Evolutionary conservation across 768 basidiomycete genomes (phyloP).

Genomic region (Rhizopogon rudus): DNA sequence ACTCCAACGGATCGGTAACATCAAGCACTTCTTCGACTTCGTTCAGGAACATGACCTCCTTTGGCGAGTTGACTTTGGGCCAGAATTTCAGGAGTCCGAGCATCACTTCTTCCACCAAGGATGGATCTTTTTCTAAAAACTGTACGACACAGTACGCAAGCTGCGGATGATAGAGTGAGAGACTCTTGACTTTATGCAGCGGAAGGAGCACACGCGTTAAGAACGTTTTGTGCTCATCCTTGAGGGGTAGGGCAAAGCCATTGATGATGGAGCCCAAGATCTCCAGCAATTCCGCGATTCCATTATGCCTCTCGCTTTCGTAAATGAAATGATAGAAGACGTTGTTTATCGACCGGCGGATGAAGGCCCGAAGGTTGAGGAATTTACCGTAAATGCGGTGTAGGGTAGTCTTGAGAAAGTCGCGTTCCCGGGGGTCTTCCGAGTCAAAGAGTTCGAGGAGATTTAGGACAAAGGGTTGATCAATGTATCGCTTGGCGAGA

Average conservation of each 20-base stretch:
- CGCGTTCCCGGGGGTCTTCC: slow-evolving; percentile 97
- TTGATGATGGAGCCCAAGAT: slow-evolving; percentile 99
- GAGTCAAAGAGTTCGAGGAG: slow-evolving; percentile 98
- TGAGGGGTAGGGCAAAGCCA: slow-evolving; percentile 95
- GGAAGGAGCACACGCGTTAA: slow-evolving; percentile 91
- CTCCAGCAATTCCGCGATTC: slow-evolving; percentile 96
- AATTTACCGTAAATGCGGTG: slow-evolving; percentile 99
- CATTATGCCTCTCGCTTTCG: slow-evolving; percentile 98
- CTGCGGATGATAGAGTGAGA: slow-evolving; percentile 99
- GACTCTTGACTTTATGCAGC: slow-evolving; percentile 94
- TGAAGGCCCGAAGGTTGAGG: slow-evolving; percentile 96
- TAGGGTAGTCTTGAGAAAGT: slow-evolving; percentile 98
- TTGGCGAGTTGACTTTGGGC: slow-evolving; percentile 99
- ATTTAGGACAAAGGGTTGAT: slow-evolving; percentile 92
- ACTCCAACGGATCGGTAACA: slow-evolving; percentile 94
- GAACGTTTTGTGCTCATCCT: slow-evolving; percentile 99
- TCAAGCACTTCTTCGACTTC: slow-evolving; percentile 99
- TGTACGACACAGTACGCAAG: slow-evolving; percentile 99
- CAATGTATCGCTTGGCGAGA: slow-evolving; percentile 95
- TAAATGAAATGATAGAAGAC: slow-evolving; percentile 99
- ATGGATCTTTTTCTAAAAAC: slow-evolving; percentile 94
- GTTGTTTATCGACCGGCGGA: slow-evolving; percentile 98
- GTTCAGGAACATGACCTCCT: slow-evolving; percentile 99
- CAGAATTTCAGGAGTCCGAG: slow-evolving; percentile 94
- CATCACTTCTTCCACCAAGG: slow-evolving; percentile 93